These are phyloP conservation scores for Vigna reflexopilosa DNA, from an alignment of 306 rosid species.

Conservation along the genomic window DNA sequence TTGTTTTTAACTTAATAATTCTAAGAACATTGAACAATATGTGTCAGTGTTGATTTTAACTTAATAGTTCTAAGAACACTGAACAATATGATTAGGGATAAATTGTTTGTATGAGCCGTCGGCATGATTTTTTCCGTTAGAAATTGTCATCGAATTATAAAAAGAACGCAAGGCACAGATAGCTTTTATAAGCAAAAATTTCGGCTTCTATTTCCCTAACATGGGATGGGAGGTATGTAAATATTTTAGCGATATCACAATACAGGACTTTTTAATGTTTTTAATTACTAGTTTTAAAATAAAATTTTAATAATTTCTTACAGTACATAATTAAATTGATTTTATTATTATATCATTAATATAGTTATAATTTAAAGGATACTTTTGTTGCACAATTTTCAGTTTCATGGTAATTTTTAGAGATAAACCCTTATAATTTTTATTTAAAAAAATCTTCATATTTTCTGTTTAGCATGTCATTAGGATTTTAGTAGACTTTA, in stretches of 20 bases:
- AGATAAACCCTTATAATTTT: not conserved
- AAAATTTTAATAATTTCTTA: not conserved
- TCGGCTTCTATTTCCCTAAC: no score
- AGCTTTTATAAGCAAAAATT: not conserved
- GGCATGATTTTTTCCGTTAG: not conserved
- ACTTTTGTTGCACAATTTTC: constrained; percentile 24
- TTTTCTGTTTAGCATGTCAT: constrained; percentile 13
- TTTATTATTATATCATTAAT: not conserved
- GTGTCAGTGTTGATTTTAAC: constrained; percentile 19
- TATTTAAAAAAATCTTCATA: not conserved
- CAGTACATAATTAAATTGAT: not conserved
- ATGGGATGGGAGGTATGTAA: no score
- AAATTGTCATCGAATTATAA: not conserved
- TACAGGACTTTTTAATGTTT: not conserved
- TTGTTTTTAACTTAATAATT: not conserved
- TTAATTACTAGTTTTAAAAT: not conserved
- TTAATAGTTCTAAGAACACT: not conserved
- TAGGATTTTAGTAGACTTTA: not conserved
- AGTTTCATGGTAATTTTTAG: not conserved
- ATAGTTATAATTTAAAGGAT: not conserved
- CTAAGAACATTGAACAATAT: not conserved
- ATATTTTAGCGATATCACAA: no score
- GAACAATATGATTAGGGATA: constrained; percentile 11
- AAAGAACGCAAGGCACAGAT: not conserved
- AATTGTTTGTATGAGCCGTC: not conserved